These are phyloP conservation scores for Quercus engelmannii DNA, from an alignment of 306 rosid genomes.

Conservation along the genomic window DNA sequence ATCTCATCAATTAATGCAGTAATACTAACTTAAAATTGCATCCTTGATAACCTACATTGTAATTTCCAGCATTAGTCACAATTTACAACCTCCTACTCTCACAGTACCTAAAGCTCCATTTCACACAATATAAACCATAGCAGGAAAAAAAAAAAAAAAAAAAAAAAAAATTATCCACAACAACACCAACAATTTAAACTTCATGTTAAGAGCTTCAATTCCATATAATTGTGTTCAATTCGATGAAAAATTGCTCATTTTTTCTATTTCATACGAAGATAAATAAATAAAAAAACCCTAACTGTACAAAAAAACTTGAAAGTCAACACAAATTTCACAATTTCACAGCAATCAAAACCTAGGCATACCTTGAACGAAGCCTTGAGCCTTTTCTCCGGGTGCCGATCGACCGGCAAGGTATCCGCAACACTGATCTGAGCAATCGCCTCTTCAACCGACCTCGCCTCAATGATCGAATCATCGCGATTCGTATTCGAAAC, in stretches of 20 bases:
- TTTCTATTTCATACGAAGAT: no score
- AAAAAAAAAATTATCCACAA: not conserved
- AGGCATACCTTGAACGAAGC: conserved; percentile 77
- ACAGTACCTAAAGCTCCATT: not conserved
- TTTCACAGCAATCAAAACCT: not conserved
- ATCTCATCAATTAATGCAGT: not conserved
- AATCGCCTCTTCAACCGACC: conserved; percentile 83
- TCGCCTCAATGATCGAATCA: conserved; percentile 76
- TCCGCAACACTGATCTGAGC: conserved; percentile 58
- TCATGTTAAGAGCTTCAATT: no score
- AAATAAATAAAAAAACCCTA: not conserved
- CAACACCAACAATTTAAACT: no score
- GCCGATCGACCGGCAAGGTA: conserved; percentile 68
- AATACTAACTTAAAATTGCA: not conserved
- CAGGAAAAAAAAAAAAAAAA: not conserved
- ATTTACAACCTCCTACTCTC: not conserved
- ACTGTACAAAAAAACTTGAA: not conserved
- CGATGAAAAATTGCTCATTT: no score
- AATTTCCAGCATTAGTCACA: not conserved
- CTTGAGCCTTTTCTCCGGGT: conserved; percentile 95
- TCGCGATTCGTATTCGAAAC: conserved; percentile 82
- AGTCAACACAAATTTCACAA: not conserved
- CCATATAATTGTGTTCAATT: no score
- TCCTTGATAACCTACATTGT: not conserved
- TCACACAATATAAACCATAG: not conserved